Percentiles rank a stretch among this genome's conserved stretches.
phyloP scores from a whole-genome alignment of 345 rosid genomes.

The Euphorbia lathyris region DNA sequence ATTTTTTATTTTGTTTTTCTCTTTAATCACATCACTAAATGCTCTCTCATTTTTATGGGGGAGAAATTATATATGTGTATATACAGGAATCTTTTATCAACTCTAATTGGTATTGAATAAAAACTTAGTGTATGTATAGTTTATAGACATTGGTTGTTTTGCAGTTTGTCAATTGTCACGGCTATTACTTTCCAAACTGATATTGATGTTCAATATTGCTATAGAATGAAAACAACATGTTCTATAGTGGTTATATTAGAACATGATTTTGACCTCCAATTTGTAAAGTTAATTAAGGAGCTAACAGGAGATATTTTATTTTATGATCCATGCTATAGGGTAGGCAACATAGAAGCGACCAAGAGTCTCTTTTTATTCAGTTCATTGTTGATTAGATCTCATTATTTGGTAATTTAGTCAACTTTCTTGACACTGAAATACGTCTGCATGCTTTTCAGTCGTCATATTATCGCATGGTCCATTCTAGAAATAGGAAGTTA shows the following conservation, averaged over 20 bases:
- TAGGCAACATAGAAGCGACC: too few relatives aligned
- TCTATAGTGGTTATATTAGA: not conserved
- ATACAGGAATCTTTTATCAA: not conserved
- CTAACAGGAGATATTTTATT: not conserved
- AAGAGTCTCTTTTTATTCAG: not conserved
- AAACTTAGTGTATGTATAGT: not conserved
- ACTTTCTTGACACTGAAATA: not conserved
- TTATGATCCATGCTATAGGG: not conserved
- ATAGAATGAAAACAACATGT: too few relatives aligned
- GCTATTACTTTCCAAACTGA: not conserved
- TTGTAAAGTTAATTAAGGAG: not conserved
- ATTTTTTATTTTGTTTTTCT: not conserved
- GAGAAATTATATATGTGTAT: not conserved
- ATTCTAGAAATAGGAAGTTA: too few relatives aligned
- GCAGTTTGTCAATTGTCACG: not conserved
- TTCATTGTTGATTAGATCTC: not conserved
- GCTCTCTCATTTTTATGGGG: not conserved
- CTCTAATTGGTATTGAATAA: not conserved
- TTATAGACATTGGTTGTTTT: not conserved
- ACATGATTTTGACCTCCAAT: not conserved
- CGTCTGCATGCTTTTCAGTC: not conserved
- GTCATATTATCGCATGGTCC: not conserved
- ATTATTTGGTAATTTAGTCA: not conserved
- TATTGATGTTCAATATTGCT: not conserved
- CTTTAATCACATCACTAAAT: not conserved